Conservation (phyloP, 2,329 filamentous ascomycete species). For the Epichloe sylvatica region DNA sequence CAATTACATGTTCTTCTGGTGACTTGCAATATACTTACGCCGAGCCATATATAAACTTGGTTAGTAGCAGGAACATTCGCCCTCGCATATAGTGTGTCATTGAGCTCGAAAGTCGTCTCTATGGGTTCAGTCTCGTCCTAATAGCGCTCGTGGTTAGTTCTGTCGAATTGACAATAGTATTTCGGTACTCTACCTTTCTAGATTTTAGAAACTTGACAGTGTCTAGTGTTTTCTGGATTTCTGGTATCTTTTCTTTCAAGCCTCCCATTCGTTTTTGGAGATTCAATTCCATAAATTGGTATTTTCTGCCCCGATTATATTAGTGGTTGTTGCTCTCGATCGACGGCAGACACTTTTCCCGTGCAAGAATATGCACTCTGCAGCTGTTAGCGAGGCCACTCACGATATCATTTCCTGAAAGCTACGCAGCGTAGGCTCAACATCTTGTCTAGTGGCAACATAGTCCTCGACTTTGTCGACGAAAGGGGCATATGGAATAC, state of each 20-base stretch:
- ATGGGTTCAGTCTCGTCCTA: slow-evolving; percentile 51
- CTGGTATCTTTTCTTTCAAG: slow-evolving; percentile 86
- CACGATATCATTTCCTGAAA: slow-evolving; percentile 94
- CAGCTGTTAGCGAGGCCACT: slow-evolving; percentile 16
- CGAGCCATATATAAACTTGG: slow-evolving; percentile 96
- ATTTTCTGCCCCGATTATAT: slow-evolving; percentile 51
- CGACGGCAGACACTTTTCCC: not conserved
- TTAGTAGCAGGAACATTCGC: slow-evolving; percentile 69
- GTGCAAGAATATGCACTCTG: not conserved
- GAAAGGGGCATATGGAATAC: slow-evolving; percentile 73
- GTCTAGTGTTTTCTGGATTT: slow-evolving; percentile 91
- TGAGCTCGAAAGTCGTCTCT: slow-evolving; percentile 88
- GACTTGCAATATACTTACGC: slow-evolving; percentile 35
- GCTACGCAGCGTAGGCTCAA: slow-evolving; percentile 65
- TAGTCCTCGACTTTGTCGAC: slow-evolving; percentile 85
- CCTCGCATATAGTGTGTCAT: slow-evolving; percentile 88
- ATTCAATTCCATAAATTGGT: slow-evolving; percentile 98
- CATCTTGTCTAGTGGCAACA: slow-evolving; percentile 62
- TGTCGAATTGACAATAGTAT: not conserved
- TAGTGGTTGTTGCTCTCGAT: not conserved
- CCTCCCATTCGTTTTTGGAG: slow-evolving; percentile 70
- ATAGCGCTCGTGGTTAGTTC: slow-evolving; percentile 1
- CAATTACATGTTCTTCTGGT: not conserved
- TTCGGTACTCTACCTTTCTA: slow-evolving; percentile 42
- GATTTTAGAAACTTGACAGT: slow-evolving; percentile 75